These are phyloP conservation scores for Paraconiothyrium sp. DNA, from an alignment of 2,329 filamentous ascomycete species.

Conservation along the genomic window DNA sequence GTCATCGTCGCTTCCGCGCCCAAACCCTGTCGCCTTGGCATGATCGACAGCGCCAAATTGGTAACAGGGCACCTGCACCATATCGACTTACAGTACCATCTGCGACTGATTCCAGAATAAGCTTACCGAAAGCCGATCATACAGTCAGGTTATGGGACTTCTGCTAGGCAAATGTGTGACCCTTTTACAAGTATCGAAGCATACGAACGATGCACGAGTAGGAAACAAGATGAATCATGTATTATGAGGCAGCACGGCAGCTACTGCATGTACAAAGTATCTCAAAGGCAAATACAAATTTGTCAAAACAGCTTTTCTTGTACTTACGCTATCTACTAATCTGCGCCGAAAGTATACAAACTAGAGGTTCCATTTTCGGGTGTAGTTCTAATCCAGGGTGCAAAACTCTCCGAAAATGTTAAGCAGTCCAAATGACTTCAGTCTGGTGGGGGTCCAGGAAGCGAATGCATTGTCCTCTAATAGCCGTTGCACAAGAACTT, in stretches of 20 bases:
- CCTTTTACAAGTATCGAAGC: neutral
- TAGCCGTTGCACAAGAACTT: neutral
- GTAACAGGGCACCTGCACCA: slow-evolving; percentile 1
- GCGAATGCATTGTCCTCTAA: neutral
- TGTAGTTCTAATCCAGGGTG: neutral
- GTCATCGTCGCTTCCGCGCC: slow-evolving; percentile 35
- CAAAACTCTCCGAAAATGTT: neutral
- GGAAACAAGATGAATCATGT: neutral
- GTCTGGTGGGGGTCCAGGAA: neutral
- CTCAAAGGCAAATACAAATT: neutral
- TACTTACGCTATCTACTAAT: neutral
- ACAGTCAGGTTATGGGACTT: too few species aligned
- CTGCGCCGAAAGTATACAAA: neutral
- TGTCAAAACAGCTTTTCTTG: neutral
- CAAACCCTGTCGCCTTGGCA: slow-evolving; percentile 32
- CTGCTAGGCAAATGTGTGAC: neutral
- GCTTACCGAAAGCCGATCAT: too few species aligned
- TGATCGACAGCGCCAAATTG: slow-evolving; percentile 4
- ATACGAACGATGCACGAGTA: neutral
- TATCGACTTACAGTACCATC: too few species aligned
- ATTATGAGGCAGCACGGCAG: neutral
- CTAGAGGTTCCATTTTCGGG: neutral
- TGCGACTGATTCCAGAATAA: too few species aligned
- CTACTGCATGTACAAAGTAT: neutral
- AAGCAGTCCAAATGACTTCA: neutral